Evolutionary conservation across 2,329 filamentous ascomycete genomes (phyloP).

Genomic region (Fusarium sp.): DNA sequence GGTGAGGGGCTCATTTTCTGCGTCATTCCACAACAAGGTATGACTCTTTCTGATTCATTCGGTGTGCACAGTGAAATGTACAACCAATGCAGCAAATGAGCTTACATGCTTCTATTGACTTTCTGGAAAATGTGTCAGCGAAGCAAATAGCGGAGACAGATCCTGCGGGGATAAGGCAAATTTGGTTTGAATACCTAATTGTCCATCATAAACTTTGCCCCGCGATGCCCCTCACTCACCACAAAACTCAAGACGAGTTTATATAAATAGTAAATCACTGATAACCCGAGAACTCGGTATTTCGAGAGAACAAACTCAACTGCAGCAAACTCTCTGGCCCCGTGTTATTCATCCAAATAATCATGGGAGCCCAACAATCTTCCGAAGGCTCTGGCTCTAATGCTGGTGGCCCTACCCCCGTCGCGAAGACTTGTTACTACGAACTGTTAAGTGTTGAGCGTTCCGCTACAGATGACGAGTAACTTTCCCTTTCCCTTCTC

Average conservation of each 20-base stretch:
- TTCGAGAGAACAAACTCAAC: neutral
- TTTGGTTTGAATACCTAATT: constrained; percentile 4
- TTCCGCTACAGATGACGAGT: constrained; percentile 85
- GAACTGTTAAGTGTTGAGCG: constrained; percentile 81
- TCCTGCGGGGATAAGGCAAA: constrained; percentile 12
- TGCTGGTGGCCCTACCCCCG: constrained; percentile 47
- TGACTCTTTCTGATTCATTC: constrained; percentile 37
- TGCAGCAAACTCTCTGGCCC: neutral
- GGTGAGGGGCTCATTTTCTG: neutral
- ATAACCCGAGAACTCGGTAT: neutral
- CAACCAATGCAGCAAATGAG: constrained; percentile 14
- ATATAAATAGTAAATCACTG: constrained; percentile 8
- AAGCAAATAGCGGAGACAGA: constrained; percentile 8
- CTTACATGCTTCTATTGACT: constrained; percentile 15
- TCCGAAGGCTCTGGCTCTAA: constrained; percentile 52
- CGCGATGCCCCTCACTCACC: constrained; percentile 34
- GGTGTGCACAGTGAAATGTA: constrained; percentile 3
- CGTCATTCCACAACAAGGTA: neutral
- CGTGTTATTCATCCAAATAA: constrained; percentile 2
- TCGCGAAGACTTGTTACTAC: constrained; percentile 84
- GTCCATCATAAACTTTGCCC: constrained; percentile 19
- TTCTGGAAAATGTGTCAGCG: constrained; percentile 17
- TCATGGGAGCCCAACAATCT: constrained; percentile 69
- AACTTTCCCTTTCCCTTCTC: constrained; percentile 42
- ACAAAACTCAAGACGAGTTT: constrained; percentile 3